Evolutionary conservation across 2,329 filamentous ascomycete genomes (phyloP).

Genomic region (Aspergillus sojae): DNA sequence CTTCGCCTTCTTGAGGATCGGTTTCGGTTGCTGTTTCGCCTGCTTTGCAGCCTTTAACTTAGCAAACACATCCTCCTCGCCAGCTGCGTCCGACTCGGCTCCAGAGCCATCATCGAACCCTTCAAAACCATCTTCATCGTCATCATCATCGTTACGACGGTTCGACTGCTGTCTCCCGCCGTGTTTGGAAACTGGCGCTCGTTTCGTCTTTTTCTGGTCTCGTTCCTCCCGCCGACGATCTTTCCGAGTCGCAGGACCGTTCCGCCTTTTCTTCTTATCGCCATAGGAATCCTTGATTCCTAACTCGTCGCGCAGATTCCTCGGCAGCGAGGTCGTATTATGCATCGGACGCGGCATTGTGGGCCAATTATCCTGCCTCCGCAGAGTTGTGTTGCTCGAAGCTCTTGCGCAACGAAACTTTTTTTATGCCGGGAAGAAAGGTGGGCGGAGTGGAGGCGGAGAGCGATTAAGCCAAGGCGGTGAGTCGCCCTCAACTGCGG

Average conservation of each 20-base stretch:
- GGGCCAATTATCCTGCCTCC: neutral
- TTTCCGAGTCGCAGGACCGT: constrained; percentile 54
- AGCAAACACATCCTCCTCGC: constrained; percentile 23
- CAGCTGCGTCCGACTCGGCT: constrained; percentile 22
- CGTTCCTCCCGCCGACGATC: constrained; percentile 69
- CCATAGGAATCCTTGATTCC: constrained; percentile 42
- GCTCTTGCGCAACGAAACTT: constrained; percentile 14
- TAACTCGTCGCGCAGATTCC: constrained; percentile 42
- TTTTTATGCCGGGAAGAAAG: constrained; percentile 26
- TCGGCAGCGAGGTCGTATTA: constrained; percentile 47
- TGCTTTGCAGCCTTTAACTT: constrained; percentile 27
- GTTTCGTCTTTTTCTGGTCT: constrained; percentile 59
- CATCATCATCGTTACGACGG: constrained; percentile 15
- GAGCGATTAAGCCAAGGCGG: constrained; percentile 17
- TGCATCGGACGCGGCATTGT: constrained; percentile 41
- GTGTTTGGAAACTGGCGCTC: constrained; percentile 24
- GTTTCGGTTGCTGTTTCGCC: constrained; percentile 31
- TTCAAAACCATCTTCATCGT: constrained; percentile 22
- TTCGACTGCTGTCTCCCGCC: constrained; percentile 9
- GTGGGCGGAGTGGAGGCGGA: constrained; percentile 26
- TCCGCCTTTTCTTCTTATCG: constrained; percentile 33
- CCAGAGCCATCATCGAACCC: constrained; percentile 27
- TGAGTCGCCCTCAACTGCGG: constrained; percentile 16
- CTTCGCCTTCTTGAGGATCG: constrained; percentile 39
- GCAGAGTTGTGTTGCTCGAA: neutral